Percentiles rank a stretch among this genome's conserved stretches.
These are phyloP conservation scores for Pythium phragmitis DNA, from an alignment of 352 stramenopile genomes.

Conservation along the genomic window DNA sequence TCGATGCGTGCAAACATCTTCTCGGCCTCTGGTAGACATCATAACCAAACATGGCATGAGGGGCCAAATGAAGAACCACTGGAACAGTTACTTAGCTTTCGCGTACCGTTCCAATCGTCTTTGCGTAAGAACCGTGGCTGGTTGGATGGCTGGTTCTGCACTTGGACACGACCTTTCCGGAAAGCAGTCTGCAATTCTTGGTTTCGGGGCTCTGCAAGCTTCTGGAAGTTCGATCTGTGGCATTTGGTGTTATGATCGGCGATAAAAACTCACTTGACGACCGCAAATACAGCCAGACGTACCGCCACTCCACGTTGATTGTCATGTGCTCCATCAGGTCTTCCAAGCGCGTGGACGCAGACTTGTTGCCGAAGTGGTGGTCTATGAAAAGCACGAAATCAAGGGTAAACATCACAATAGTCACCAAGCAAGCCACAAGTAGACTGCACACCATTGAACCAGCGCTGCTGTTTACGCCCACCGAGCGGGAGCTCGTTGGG, in stretches of 20 bases:
- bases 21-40: slow-evolving; percentile 47
- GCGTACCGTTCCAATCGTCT: slow-evolving; percentile 73
- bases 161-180: slow-evolving; percentile 51
- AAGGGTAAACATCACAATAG: not conserved
- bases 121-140: slow-evolving; percentile 47
- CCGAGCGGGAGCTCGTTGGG: slow-evolving; percentile 70
- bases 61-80: not conserved
- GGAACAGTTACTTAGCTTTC: not conserved
- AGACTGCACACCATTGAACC: slow-evolving; percentile 66
- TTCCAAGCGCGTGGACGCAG: slow-evolving; percentile 65
- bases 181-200: slow-evolving; percentile 72
- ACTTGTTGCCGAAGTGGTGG: slow-evolving; percentile 81
- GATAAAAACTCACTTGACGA: not conserved
- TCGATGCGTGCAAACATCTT: slow-evolving; percentile 81
- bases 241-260: not conserved
- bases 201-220: slow-evolving; percentile 76
- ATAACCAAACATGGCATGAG: not conserved
- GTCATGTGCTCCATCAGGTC: slow-evolving; percentile 88
- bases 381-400: slow-evolving; percentile 34
- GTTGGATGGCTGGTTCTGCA: slow-evolving; percentile 31
- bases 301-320: slow-evolving; percentile 86
- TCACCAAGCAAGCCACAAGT: not conserved
- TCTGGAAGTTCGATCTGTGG: slow-evolving; percentile 80
- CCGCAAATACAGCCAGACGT: not conserved
- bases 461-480: slow-evolving; percentile 77